These are phyloP conservation scores for Globisporangium radiosum DNA, from an alignment of 352 stramenopile species.

Conservation along the genomic window DNA sequence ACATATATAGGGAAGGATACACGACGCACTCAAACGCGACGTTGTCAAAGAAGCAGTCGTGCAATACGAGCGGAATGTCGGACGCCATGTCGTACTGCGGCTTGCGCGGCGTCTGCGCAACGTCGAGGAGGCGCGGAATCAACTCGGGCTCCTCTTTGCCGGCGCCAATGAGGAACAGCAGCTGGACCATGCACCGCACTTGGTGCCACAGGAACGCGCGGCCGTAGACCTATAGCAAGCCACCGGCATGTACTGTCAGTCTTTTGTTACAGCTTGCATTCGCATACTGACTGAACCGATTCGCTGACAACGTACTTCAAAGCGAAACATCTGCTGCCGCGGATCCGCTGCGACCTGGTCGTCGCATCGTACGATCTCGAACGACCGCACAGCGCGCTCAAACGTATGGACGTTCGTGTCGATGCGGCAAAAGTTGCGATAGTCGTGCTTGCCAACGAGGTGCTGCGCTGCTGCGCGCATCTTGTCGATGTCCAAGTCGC, in stretches of 20 bases:
- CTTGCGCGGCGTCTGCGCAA: constrained; percentile 79
- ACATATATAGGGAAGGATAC: background rate
- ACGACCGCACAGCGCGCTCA: constrained; percentile 75
- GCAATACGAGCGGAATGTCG: constrained; percentile 94
- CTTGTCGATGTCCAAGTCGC: constrained; percentile 53
- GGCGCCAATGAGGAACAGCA: constrained; percentile 95
- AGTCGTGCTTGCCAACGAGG: constrained; percentile 96
- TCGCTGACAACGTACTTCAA: constrained; percentile 30
- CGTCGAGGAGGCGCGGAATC: constrained; percentile 89
- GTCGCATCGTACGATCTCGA: constrained; percentile 74
- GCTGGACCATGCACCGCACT: constrained; percentile 96
- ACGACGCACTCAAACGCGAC: constrained; percentile 59
- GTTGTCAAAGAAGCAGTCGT: constrained; percentile 93
- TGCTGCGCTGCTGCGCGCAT: constrained; percentile 87
- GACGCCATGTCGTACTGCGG: constrained; percentile 94
- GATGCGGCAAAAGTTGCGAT: constrained; percentile 99
- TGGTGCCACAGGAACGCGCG: constrained; percentile 99
- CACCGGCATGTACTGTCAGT: background rate
- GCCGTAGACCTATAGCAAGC: constrained; percentile 55
- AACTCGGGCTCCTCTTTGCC: constrained; percentile 88
- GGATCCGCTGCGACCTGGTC: constrained; percentile 27
- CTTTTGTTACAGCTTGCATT: background rate
- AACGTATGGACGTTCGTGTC: constrained; percentile 97
- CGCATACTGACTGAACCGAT: background rate
- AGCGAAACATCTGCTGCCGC: constrained; percentile 63